phyloP scores from a whole-genome alignment of 2,329 filamentous ascomycete genomes.

The Aspergillus tanneri region DNA sequence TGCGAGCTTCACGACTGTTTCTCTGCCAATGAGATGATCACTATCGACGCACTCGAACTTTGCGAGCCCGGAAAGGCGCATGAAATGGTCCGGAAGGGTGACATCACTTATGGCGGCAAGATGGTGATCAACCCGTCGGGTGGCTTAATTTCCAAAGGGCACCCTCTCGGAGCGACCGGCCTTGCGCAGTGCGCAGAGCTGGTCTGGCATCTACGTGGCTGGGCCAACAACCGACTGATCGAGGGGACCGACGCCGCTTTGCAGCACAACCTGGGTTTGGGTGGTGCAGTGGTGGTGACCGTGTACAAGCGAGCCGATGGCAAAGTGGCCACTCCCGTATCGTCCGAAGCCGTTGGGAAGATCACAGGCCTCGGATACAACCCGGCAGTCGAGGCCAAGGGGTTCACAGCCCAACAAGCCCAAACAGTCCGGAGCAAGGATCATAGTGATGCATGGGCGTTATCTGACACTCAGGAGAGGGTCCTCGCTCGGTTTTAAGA shows the following conservation, averaged over 20 bases:
- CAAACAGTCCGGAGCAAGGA: conserved; percentile 69
- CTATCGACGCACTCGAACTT: conserved; percentile 81
- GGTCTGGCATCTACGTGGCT: conserved; percentile 91
- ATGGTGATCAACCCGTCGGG: conserved; percentile 90
- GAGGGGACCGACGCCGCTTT: conserved; percentile 69
- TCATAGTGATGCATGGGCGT: conserved; percentile 68
- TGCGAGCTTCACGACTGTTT: conserved; percentile 98
- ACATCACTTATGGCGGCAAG: conserved; percentile 85
- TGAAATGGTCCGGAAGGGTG: conserved; percentile 80
- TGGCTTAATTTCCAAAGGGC: conserved; percentile 92
- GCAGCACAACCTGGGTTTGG: conserved; percentile 91
- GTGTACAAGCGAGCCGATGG: conserved; percentile 86
- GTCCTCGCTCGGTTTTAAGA: conserved; percentile 66
- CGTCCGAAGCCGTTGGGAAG: conserved; percentile 64
- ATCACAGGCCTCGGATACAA: conserved; percentile 79
- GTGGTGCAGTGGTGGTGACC: conserved; percentile 85
- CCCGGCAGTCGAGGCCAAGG: conserved; percentile 83
- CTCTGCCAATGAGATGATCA: conserved; percentile 89
- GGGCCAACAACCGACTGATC: conserved; percentile 85
- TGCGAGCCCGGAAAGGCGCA: conserved; percentile 79
- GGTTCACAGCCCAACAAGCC: conserved; percentile 76
- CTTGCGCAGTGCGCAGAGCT: conserved; percentile 93
- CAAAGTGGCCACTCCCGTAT: conserved; percentile 58
- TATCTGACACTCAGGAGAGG: conserved; percentile 72
- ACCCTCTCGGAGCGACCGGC: conserved; percentile 91